Percentiles rank a stretch among this genome's conserved stretches.
Conservation (phyloP, 2,329 filamentous ascomycete genomes). For the Ascochyta viciae-villosae region DNA sequence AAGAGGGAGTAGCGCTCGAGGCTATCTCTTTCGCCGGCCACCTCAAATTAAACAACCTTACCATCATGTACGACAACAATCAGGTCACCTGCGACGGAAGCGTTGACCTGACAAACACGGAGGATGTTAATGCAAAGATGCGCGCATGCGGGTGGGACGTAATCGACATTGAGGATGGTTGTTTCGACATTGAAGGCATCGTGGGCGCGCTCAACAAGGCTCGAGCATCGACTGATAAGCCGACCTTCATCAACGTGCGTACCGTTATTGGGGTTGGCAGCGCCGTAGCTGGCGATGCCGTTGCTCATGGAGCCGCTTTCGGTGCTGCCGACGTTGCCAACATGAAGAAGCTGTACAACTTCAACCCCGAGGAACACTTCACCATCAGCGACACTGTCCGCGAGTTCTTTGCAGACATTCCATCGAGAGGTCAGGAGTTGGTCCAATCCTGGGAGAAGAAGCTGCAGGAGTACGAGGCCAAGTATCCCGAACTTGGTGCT, state of each 20-base stretch:
- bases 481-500: constrained; percentile 58
- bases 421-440: constrained; percentile 54
- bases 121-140: constrained; percentile 66
- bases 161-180: constrained; percentile 61
- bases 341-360: constrained; percentile 61
- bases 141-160: constrained; percentile 63
- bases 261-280: constrained; percentile 65
- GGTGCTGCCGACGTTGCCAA: constrained; percentile 61
- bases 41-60: constrained; percentile 63
- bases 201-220: constrained; percentile 57
- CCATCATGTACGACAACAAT: constrained; percentile 68
- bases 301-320: constrained; percentile 66
- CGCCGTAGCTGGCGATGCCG: constrained; percentile 55
- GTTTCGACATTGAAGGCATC: constrained; percentile 58
- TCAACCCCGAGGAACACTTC: constrained; percentile 59
- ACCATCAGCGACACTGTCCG: constrained; percentile 56
- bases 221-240: constrained; percentile 55
- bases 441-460: constrained; percentile 59
- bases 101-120: constrained; percentile 62
- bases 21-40: constrained; percentile 65
- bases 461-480: constrained; percentile 53
- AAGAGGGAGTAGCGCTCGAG: constrained; percentile 65
- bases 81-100: constrained; percentile 66
- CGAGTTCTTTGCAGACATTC: constrained; percentile 61
- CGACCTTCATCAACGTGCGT: constrained; percentile 64